phyloP scores from a whole-genome alignment of 1,284 basidiomycete species.

The Fomitopsis betulina region DNA sequence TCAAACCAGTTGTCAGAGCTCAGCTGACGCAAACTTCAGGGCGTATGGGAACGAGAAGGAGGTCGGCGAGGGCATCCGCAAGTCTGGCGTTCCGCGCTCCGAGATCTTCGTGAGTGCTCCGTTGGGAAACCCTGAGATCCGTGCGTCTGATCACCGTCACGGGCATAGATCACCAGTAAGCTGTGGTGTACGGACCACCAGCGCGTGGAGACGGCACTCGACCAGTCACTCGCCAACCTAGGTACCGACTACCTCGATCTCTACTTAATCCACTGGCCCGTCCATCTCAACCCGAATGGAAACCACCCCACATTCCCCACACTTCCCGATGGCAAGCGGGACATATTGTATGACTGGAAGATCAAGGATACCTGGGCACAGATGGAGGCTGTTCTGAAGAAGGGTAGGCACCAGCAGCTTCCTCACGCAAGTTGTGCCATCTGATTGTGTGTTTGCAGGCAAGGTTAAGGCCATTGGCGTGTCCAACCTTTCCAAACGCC shows the following conservation, averaged over 20 bases:
- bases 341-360: slow-evolving; percentile 63
- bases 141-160: not conserved
- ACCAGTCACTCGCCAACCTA: slow-evolving; percentile 68
- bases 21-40: slow-evolving; percentile 29
- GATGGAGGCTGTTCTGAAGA: slow-evolving; percentile 72
- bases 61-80: slow-evolving; percentile 80
- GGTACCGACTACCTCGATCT: slow-evolving; percentile 79
- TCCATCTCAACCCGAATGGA: slow-evolving; percentile 70
- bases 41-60: slow-evolving; percentile 76
- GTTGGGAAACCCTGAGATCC: slow-evolving; percentile 10
- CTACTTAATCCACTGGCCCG: slow-evolving; percentile 82
- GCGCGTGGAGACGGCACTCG: slow-evolving; percentile 70
- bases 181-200: slow-evolving; percentile 71
- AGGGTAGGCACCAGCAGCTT: slow-evolving; percentile 35
- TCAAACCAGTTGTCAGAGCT: not conserved
- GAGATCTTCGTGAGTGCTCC: slow-evolving; percentile 70
- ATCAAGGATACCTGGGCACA: slow-evolving; percentile 76
- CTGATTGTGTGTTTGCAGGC: slow-evolving; percentile 17
- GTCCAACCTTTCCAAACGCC: slow-evolving; percentile 51
- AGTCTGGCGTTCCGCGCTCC: slow-evolving; percentile 71
- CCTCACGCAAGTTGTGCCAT: not conserved
- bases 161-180: slow-evolving; percentile 59
- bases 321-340: slow-evolving; percentile 63
- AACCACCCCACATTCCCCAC: slow-evolving; percentile 69
- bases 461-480: slow-evolving; percentile 56